Base-by-base conservation (phyloP, 2,329 filamentous ascomycete species). In the Sporothrix variecibatus region DNA sequence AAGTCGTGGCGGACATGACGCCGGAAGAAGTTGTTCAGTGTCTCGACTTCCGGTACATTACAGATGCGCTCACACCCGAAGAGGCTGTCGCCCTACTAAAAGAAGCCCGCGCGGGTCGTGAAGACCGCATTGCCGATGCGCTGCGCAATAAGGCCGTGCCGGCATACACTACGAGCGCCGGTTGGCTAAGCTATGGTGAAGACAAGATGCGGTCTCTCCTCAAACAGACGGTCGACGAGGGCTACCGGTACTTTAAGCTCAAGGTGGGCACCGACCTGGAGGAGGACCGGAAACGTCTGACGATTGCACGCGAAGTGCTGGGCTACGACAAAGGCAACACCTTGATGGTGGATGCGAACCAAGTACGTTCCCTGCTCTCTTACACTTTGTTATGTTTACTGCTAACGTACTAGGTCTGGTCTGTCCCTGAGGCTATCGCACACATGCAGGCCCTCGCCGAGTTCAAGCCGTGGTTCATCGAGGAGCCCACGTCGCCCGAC, bases 21-120 rank as follows among this genome's bases (percentile, higher is more conserved):
- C 94, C 94, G 0, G 92, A 96, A 83, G 92, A 97, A 84, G 90
- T 97, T 71, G 94, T 97, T 70, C 84, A 87, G 75, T 95, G 94
- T 84, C 95, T 98, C 81, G 95, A 97, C 84, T 98, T 97, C 86
- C 88, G 94, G 69, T 97, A 98, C 84, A 97, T 97, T 82, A 96
- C 93, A 34, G 94, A 97, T 83, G 94, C 94, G n/a, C 87, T 97
- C 77, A 97, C 94, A 0, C 93, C 93, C 0, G 91, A 94, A 56
- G 94, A 97, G 82, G 94, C 94, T 0, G 81, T 97, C 49, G 86
- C 85, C 28, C 85, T 97, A 80, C 86, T 97, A 62, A 88, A 87
- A 78, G 88, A 89, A 79, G 84, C 87, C 28, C 51, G 51, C 7
- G 51, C 17, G 7, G 51, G 51, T 11, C 51, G 51, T 11, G 90